Evolutionary conservation across 2,329 filamentous ascomycete genomes (phyloP).

Genomic region (Fusarium sp.): DNA sequence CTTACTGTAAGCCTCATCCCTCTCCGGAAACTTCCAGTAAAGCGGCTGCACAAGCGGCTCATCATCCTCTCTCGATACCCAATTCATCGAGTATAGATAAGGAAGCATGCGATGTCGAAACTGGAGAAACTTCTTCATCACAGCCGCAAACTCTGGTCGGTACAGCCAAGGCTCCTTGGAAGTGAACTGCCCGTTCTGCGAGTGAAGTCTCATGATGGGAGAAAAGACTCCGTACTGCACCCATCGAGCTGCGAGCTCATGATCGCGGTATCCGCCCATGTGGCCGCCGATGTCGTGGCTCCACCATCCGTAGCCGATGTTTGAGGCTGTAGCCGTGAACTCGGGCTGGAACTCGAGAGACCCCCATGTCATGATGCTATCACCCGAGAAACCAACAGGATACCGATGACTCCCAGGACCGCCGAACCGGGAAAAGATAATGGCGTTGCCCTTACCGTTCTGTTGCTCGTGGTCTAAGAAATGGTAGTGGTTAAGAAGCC

Average conservation of each 20-base stretch:
- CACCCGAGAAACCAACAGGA: conserved; percentile 73
- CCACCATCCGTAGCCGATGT: conserved; percentile 78
- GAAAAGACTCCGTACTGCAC: conserved; percentile 71
- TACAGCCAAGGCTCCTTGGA: conserved; percentile 73
- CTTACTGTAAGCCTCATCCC: conserved; percentile 65
- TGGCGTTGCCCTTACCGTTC: conserved; percentile 49
- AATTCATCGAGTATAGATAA: conserved; percentile 70
- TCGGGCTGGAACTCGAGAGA: conserved; percentile 73
- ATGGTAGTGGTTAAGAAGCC: conserved; percentile 74
- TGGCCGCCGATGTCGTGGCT: conserved; percentile 77
- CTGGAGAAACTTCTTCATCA: conserved; percentile 62
- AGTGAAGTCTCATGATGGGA: conserved; percentile 71
- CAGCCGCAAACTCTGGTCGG: conserved; percentile 55
- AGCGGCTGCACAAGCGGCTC: conserved; percentile 69
- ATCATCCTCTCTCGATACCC: conserved; percentile 54
- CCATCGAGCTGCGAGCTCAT: conserved; percentile 70
- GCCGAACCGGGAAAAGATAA: conserved; percentile 72
- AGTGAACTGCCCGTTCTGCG: conserved; percentile 66
- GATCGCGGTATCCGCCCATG: conserved; percentile 65
- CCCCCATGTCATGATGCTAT: conserved; percentile 69
- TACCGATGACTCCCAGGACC: conserved; percentile 73
- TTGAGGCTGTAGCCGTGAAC: conserved; percentile 74
- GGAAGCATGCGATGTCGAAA: conserved; percentile 70
- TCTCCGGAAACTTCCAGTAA: conserved; percentile 69
- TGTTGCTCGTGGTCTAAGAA: conserved; percentile 61